Base-by-base conservation (phyloP, 768 basidiomycete species). In the Tulasnella sp. region DNA sequence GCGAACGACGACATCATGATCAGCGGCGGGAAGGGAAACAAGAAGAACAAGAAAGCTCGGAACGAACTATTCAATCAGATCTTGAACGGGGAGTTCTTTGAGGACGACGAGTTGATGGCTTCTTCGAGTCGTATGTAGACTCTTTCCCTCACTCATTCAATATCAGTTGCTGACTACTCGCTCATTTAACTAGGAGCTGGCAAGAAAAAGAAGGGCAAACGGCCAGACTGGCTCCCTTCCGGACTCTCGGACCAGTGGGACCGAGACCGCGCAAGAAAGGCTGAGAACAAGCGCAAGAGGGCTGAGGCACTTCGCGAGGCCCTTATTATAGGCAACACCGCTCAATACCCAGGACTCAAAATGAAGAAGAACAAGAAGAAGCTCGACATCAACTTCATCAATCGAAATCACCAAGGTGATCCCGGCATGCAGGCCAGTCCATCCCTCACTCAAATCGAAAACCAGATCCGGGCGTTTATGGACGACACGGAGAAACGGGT, bases 201-300 rank as follows among this genome's bases (percentile, higher is more conserved):
- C 11, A 53, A 19, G 30, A 53, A 19, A 30, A 53, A 38, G 21
- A 53, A 53, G 51, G 27, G 41, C n/a, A 53, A 22, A 30, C 51
- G 17, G n/a, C 15, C 51, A 17, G 30, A 1, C n/a, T 53, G 51
- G 51, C 64, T 86, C 10, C 80, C 87, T 0, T 65, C 72, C 1
- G 76, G 82, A 4, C 75, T 96, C 7, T 76, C 74, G 53, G 78
- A 71, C 0, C 83, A 81, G 60, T 96, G 91, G 91, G 79, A 81
- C 46, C 78, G 78, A 49, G 93, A 97, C 67, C 87, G 91, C 1
- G 72, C 74, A 53, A 85, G 83, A 73, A 98, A 96, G 68, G 89
- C 89, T 0, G 81, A 83, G 59, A 69, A 73, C 66, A 94, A 90
- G 68, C 76, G 73, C 1, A 74, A 77, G 15, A 82, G 90, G 0